Percentiles rank a stretch among this genome's conserved stretches.
Evolutionary conservation across 345 rosid species (phyloP).

Genomic region (Arabidopsis suecica): DNA sequence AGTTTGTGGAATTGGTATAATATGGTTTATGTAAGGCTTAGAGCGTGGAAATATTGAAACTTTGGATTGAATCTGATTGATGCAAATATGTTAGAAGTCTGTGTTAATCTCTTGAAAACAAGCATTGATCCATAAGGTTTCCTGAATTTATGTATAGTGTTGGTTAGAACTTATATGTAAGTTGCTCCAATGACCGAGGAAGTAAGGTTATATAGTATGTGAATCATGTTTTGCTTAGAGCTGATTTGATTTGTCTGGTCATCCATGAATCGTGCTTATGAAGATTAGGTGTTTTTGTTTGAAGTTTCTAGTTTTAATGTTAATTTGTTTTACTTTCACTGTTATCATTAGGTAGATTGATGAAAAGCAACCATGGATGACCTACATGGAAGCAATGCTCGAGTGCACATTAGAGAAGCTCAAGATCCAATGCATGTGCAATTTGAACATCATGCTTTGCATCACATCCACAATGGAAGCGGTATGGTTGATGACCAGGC

Average conservation of each 20-base stretch:
- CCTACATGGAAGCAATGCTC: conserved; percentile 49
- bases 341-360: conserved; percentile 15
- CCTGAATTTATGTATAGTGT: neutral
- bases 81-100: neutral
- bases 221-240: neutral
- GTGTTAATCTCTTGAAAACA: neutral
- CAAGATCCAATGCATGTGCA: conserved; percentile 54
- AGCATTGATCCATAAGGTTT: neutral
- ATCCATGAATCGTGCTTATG: neutral
- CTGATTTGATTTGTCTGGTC: neutral
- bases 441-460: conserved; percentile 53
- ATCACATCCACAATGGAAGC: conserved; percentile 51
- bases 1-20: conserved; percentile 20
- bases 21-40: conserved; percentile 5
- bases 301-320: neutral
- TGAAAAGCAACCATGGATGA: conserved; percentile 52
- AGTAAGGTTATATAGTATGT: neutral
- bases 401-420: conserved; percentile 53
- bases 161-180: neutral
- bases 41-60: neutral
- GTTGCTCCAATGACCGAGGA: neutral
- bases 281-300: neutral
- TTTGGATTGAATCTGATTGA: conserved; percentile 26
- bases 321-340: neutral
- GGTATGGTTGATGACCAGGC: conserved; percentile 51